Evolutionary conservation across 768 basidiomycete species (phyloP), one percentile per base, ranked within the genome.

Genomic region (Suillus lakei): DNA sequence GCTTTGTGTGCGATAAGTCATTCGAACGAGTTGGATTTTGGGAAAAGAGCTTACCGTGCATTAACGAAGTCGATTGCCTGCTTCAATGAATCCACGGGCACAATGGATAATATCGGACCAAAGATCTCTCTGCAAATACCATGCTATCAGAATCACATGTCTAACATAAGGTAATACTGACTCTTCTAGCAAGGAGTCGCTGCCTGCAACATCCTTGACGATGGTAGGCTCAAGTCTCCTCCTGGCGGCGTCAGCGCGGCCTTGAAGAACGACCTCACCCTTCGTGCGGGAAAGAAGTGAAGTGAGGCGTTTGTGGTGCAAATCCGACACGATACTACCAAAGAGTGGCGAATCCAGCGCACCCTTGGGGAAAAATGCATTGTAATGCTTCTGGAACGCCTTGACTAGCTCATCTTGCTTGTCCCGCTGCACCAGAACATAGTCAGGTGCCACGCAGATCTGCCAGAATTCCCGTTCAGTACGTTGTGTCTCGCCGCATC

Each of bases 61-160:
- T 84, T 84, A 50, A 91, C 74, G 69, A 86, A 86, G 1, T 80
- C 78, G 43, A 91, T 78, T 0, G 87, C 90, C 23, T 86, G 84
- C 3, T 86, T 81, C 8, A 90, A 61, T 61, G 74, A 78, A 38
- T 87, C 84, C 0, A 92, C 83, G 0, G 85, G 78, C 15, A 92
- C 69, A 53, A 93, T 80, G 0, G 91, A 86, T 8, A 93, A 70
- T 28, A 93, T 73, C 0, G 92, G 91, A 0, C 90, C 92, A 68
- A 93, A 93, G 3, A 92, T 73, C 72, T 93, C 92, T 66, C 91
- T 91, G 67, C 23, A 18, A 58, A 39, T 18, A 13, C 16, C 13
- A 34, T 15, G 26, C 4, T 1, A 8, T 41, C 21, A 64, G 30
- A 18, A 18, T 34, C 48, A 21, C 2, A n/a, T 55, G 26, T 41